phyloP scores from a whole-genome alignment of 2,329 filamentous ascomycete genomes.

The Leptographium radiaticola region DNA sequence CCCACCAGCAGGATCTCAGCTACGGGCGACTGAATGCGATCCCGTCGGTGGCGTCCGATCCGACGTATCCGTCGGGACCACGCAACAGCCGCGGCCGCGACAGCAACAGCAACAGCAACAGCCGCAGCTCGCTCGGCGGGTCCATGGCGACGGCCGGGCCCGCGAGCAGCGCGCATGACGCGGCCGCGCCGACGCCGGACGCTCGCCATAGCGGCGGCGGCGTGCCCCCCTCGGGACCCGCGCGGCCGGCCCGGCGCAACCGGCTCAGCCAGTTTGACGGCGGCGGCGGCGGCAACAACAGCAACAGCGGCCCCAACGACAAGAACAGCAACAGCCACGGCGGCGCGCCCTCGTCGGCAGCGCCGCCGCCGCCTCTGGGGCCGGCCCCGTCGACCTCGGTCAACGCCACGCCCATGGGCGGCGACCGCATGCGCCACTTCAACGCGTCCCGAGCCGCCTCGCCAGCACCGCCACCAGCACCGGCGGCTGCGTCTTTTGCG shows the following conservation, averaged over 20 bases:
- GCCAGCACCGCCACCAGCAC: background rate
- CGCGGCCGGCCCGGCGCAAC: background rate
- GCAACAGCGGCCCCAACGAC: background rate
- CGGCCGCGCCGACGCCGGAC: background rate
- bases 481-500: background rate
- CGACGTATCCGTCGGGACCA: conserved; percentile 38
- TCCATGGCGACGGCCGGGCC: background rate
- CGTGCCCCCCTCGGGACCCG: background rate
- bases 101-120: background rate
- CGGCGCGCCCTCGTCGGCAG: background rate
- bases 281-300: background rate
- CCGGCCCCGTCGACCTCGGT: conserved; percentile 7
- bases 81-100: conserved; percentile 23
- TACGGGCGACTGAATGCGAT: conserved; percentile 49
- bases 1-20: conserved; percentile 42
- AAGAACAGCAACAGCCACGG: background rate
- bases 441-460: background rate
- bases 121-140: conserved; percentile 5
- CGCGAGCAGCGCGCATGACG: background rate
- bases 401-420: conserved; percentile 8
- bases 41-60: conserved; percentile 24
- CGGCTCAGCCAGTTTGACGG: background rate
- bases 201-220: background rate
- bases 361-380: background rate
- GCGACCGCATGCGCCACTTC: conserved; percentile 8